Conservation (phyloP, 306 rosid species). For the Cicer pinnatifidum region DNA sequence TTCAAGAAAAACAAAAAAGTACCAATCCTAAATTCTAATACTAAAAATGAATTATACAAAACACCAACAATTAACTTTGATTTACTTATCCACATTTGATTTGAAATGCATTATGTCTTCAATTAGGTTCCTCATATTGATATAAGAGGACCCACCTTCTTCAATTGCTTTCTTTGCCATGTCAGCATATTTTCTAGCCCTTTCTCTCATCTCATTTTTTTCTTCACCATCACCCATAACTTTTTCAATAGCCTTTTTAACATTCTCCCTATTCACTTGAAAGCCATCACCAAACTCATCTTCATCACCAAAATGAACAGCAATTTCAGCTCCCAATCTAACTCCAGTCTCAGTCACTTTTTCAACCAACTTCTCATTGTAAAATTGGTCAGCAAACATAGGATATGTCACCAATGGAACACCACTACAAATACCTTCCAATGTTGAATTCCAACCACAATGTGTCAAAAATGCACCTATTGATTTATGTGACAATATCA, state of each 20-base stretch:
- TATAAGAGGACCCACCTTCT: conserved; percentile 57
- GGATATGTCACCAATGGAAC: conserved; percentile 64
- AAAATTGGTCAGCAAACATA: conserved; percentile 57
- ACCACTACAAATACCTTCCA: conserved; percentile 55
- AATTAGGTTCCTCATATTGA: conserved; percentile 39
- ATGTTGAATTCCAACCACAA: conserved; percentile 70
- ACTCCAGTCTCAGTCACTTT: conserved; percentile 47
- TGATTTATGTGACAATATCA: conserved; percentile 55
- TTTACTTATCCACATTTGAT: neutral
- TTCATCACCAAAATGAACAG: conserved; percentile 46
- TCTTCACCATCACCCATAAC: conserved; percentile 52
- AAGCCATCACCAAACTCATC: conserved; percentile 42
- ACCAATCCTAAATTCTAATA: neutral
- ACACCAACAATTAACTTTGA: neutral
- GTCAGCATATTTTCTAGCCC: conserved; percentile 38
- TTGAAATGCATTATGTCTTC: conserved; percentile 40
- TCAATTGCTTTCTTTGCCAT: conserved; percentile 52
- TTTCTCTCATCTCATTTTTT: conserved; percentile 46
- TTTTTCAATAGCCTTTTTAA: conserved; percentile 50
- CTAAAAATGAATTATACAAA: neutral
- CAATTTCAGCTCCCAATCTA: conserved; percentile 44
- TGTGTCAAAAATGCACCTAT: conserved; percentile 64
- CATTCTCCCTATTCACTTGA: conserved; percentile 45
- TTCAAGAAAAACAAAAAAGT: neutral
- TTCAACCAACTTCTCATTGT: conserved; percentile 51